Base-by-base conservation (phyloP, 192 early-diverging fungal species). In the Backusella luteola region DNA sequence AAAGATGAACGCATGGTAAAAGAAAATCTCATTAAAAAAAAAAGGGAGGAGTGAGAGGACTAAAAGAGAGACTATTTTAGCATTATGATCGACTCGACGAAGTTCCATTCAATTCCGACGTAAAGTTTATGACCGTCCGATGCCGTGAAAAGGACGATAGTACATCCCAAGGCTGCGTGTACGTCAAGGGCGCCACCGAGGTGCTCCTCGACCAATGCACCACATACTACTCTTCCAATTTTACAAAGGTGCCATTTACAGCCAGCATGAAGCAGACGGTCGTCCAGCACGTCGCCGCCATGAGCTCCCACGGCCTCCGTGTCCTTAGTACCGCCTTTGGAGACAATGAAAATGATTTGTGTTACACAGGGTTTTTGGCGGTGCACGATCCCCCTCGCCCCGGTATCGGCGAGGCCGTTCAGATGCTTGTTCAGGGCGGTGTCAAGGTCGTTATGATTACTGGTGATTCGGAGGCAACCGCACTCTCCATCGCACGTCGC, bases 381-480 rank as follows among this genome's bases (percentile, higher is more conserved):
- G 94, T 99, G 90, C 91, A 93, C 71, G 98, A 99, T 83, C 97
- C 98, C 29, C 96, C 96, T 23, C 82, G 98, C 38, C 89, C 85
- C 12, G 91, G 91, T 35, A 92, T 96, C 17, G 86, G 85, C n/a
- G 84, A 87, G 12, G 90, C 96, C 4, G 93, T 98, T n/a, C 77
- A 84, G 17, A 84, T 84, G 41, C 81, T 97, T 53, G 83, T 91
- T 68, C 74, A 86, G 17, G 93, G 94, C 59, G 95, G 95, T 34
- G 95, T 99, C 17, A 91, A 93, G 76, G 87, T 96, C 1, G 87
- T 97, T n/a, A 98, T 99, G 97, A 96, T 99, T 38, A 99, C 98
- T 0, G 98, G 98, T 71, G 98, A 99, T 82, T 94, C 95, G 29
- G 94, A 91, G 73, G 94, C 89, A 14, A 99, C 97, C 0, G 97